Conservation (phyloP, 768 basidiomycete genomes). For the Gymnopilus junonius region DNA sequence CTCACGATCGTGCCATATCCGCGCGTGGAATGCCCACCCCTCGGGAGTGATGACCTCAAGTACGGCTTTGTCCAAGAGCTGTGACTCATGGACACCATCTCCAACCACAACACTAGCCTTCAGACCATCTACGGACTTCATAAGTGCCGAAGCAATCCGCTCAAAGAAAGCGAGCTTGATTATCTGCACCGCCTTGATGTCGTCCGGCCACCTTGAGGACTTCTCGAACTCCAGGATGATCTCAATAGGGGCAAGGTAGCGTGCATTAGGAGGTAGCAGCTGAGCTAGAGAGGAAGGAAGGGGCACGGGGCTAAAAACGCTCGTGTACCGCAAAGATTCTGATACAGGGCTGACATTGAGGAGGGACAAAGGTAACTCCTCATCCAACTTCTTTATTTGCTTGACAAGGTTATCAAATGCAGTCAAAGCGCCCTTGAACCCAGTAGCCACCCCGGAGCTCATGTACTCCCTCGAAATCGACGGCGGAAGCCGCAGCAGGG, state of each 20-base stretch:
- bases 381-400: conserved; percentile 71
- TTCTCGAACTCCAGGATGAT: conserved; percentile 90
- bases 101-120: conserved; percentile 64
- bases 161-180: conserved; percentile 94
- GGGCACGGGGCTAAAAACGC: conserved; percentile 80
- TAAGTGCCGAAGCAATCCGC: conserved; percentile 70
- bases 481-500: conserved; percentile 61
- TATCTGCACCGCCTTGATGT: conserved; percentile 89
- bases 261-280: conserved; percentile 59
- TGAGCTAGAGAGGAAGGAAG: conserved; percentile 56
- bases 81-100: conserved; percentile 47
- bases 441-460: conserved; percentile 45
- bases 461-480: conserved; percentile 49
- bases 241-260: conserved; percentile 71
- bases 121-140: conserved; percentile 53
- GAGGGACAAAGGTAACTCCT: conserved; percentile 78
- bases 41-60: conserved; percentile 80
- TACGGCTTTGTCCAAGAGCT: conserved; percentile 67
- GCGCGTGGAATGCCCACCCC: conserved; percentile 86
- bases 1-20: conserved; percentile 90
- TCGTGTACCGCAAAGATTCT: conserved; percentile 80
- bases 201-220: conserved; percentile 94
- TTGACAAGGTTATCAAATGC: conserved; percentile 84
- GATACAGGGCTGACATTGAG: conserved; percentile 77
- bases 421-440: conserved; percentile 73